A percentile compares a stretch with the other conserved stretches of the same genome.
Conservation (phyloP, 2,329 filamentous ascomycete genomes). For the Cladosporium sp. region DNA sequence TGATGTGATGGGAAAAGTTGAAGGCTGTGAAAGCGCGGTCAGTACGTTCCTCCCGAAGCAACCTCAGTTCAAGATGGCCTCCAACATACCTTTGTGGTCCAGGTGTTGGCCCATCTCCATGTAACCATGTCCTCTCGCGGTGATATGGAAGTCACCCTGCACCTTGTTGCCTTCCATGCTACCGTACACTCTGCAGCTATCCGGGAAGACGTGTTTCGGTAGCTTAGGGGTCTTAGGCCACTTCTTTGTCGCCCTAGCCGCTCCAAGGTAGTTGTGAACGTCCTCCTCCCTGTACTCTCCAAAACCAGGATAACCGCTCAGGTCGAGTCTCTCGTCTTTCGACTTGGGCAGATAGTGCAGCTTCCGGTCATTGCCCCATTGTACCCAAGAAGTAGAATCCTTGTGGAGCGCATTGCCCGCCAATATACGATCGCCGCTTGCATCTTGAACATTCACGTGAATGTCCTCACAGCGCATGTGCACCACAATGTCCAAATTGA, state of each 20-base stretch:
- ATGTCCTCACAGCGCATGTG: constrained; percentile 80
- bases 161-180: constrained; percentile 92
- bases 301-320: constrained; percentile 30
- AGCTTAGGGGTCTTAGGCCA: constrained; percentile 69
- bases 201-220: constrained; percentile 41
- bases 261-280: constrained; percentile 81
- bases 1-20: constrained; percentile 97
- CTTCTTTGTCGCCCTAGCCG: constrained; percentile 59
- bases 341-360: constrained; percentile 46
- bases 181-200: constrained; percentile 85
- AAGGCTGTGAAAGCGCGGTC: constrained; percentile 52
- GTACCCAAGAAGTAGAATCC: constrained; percentile 72
- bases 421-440: constrained; percentile 82
- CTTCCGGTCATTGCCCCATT: constrained; percentile 71
- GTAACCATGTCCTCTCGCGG: constrained; percentile 92
- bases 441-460: constrained; percentile 97
- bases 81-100: constrained; percentile 62
- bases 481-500: constrained; percentile 92
- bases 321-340: constrained; percentile 51
- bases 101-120: constrained; percentile 71
- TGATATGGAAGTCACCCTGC: constrained; percentile 97
- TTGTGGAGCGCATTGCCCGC: constrained; percentile 67
- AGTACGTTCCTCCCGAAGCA: background rate
- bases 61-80: too few species aligned
- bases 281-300: constrained; percentile 67